Evolutionary conservation across 2,329 filamentous ascomycete genomes (phyloP).

Genomic region (Taxawa tesnikishii): DNA sequence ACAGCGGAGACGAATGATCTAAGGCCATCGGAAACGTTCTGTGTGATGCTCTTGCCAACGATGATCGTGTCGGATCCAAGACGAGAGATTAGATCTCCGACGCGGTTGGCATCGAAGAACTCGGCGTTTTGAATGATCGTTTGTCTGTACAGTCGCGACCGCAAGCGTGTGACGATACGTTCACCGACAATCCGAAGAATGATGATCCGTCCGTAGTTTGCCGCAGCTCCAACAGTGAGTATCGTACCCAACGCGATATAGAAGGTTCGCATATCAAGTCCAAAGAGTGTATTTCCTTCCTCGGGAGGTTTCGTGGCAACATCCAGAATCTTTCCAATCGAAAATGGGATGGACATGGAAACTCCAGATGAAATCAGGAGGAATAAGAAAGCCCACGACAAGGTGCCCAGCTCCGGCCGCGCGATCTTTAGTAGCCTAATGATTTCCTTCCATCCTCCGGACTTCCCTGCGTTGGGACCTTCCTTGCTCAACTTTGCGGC

Average conservation of each 20-base stretch:
- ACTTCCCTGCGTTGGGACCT: slow-evolving; percentile 37
- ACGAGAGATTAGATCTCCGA: slow-evolving; percentile 90
- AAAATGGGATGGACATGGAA: slow-evolving; percentile 93
- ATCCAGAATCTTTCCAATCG: slow-evolving; percentile 90
- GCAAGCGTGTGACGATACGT: slow-evolving; percentile 78
- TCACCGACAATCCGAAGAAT: slow-evolving; percentile 90
- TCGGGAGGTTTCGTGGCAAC: slow-evolving; percentile 70
- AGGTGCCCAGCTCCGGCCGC: slow-evolving; percentile 65
- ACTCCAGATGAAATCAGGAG: slow-evolving; percentile 82
- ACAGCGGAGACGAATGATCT: slow-evolving; percentile 79
- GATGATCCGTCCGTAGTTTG: slow-evolving; percentile 90
- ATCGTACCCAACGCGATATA: slow-evolving; percentile 65
- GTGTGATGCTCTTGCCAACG: slow-evolving; percentile 95
- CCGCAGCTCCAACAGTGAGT: slow-evolving; percentile 69
- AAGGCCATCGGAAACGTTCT: slow-evolving; percentile 94
- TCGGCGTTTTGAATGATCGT: slow-evolving; percentile 97
- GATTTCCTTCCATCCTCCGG: slow-evolving; percentile 60
- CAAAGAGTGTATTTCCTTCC: slow-evolving; percentile 62
- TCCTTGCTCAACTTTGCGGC: slow-evolving; percentile 80
- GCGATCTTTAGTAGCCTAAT: slow-evolving; percentile 84
- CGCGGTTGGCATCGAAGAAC: slow-evolving; percentile 96
- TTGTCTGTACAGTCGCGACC: slow-evolving; percentile 78
- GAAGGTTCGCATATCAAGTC: slow-evolving; percentile 75
- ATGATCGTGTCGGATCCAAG: slow-evolving; percentile 95
- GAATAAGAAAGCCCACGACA: slow-evolving; percentile 71